Percentiles rank a stretch among this genome's conserved stretches.
These are phyloP conservation scores for Psilocybe cubensis DNA, from an alignment of 768 basidiomycete genomes.

Conservation along the genomic window DNA sequence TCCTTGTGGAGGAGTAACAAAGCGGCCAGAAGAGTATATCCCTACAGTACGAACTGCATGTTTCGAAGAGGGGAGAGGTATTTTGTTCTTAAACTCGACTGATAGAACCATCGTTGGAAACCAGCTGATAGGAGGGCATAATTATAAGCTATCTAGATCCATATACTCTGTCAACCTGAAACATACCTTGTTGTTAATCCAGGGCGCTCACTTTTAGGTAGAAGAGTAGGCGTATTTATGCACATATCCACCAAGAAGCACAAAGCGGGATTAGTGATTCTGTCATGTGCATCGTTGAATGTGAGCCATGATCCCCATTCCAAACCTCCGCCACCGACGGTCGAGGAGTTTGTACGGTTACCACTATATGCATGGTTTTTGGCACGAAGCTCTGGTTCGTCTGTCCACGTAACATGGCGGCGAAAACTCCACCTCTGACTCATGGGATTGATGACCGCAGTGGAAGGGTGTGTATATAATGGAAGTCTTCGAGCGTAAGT, in stretches of 20 bases:
- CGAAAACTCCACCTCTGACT: slow-evolving; percentile 38
- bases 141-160: neutral
- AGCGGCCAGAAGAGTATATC: slow-evolving; percentile 54
- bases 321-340: slow-evolving; percentile 54
- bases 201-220: slow-evolving; percentile 50
- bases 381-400: slow-evolving; percentile 42
- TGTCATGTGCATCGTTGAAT: slow-evolving; percentile 44
- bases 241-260: slow-evolving; percentile 64
- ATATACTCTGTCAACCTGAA: neutral
- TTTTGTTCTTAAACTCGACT: slow-evolving; percentile 65
- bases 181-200: slow-evolving; percentile 36
- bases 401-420: slow-evolving; percentile 35
- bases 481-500: slow-evolving; percentile 64
- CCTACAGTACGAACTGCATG: slow-evolving; percentile 59
- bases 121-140: slow-evolving; percentile 45
- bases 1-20: slow-evolving; percentile 55
- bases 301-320: slow-evolving; percentile 66
- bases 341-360: slow-evolving; percentile 38
- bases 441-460: slow-evolving; percentile 26
- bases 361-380: slow-evolving; percentile 42
- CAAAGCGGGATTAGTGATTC: slow-evolving; percentile 49
- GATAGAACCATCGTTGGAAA: slow-evolving; percentile 64
- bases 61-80: slow-evolving; percentile 44
- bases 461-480: slow-evolving; percentile 55
- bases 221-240: slow-evolving; percentile 44